These are phyloP conservation scores for Lasiosphaeria miniovina DNA, from an alignment of 495 filamentous ascomycete species.

Conservation along the genomic window DNA sequence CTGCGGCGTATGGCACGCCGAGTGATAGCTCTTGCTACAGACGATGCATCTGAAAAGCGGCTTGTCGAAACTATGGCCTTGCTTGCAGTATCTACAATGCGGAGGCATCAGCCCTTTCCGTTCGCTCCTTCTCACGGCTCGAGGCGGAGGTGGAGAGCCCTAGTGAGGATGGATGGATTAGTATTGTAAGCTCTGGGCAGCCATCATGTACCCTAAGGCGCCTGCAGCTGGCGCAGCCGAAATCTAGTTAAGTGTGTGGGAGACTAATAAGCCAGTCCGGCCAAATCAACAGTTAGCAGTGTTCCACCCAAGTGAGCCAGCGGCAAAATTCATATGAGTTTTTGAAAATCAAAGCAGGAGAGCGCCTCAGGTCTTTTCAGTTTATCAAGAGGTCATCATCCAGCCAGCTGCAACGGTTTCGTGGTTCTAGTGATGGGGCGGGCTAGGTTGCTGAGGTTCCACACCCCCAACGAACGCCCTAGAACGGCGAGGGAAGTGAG, in stretches of 20 bases:
- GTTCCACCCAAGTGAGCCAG: background rate
- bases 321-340: background rate
- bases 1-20: slow-evolving; percentile 17
- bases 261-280: no score
- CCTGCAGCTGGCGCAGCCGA: no score
- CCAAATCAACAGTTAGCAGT: no score
- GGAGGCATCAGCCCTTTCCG: slow-evolving; percentile 4
- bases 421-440: slow-evolving; percentile 16
- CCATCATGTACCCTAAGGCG: no score
- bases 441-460: slow-evolving; percentile 9
- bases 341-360: slow-evolving; percentile 11
- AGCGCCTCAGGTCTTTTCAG: slow-evolving; percentile 42
- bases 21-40: slow-evolving; percentile 14
- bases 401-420: slow-evolving; percentile 35
- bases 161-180: background rate
- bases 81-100: slow-evolving; percentile 11
- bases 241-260: no score
- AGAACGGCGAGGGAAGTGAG: no score
- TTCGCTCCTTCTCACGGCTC: background rate
- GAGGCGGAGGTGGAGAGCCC: background rate
- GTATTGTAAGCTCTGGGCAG: background rate
- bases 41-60: slow-evolving; percentile 13
- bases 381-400: slow-evolving; percentile 31
- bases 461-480: background rate
- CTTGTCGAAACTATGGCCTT: background rate